Evolutionary conservation across 495 filamentous ascomycete genomes (phyloP).

Genomic region (Penicillium waksmanii): DNA sequence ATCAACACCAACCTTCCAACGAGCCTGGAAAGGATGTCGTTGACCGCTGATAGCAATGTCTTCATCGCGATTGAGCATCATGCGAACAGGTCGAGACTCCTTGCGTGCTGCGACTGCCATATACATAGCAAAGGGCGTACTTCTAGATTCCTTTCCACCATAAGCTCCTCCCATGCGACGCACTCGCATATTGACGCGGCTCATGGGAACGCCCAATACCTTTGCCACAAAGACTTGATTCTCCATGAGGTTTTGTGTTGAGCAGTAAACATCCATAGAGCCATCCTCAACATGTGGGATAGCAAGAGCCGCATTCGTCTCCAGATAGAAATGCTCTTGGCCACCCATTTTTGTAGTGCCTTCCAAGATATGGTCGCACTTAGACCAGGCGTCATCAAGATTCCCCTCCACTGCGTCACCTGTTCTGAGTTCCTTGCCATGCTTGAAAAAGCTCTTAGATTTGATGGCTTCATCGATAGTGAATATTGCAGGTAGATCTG

Average conservation of each 20-base stretch:
- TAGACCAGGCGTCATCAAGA: neutral
- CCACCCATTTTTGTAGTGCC: neutral
- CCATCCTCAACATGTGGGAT: slow-evolving; percentile 1
- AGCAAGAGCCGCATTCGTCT: slow-evolving; percentile 1
- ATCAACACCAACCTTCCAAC: slow-evolving; percentile 1
- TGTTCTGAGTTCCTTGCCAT: neutral
- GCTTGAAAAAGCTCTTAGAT: neutral
- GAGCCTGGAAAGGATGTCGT: neutral
- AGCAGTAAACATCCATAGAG: slow-evolving; percentile 1
- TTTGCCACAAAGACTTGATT: slow-evolving; percentile 1
- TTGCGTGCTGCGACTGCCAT: slow-evolving; percentile 4
- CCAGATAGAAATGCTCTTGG: slow-evolving; percentile 1
- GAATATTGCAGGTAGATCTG: neutral
- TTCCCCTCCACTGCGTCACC: neutral
- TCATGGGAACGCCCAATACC: neutral
- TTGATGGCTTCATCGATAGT: slow-evolving; percentile 1
- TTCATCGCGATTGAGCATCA: slow-evolving; percentile 5
- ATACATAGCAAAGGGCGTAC: neutral
- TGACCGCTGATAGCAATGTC: slow-evolving; percentile 4
- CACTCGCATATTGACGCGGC: slow-evolving; percentile 1
- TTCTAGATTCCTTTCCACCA: slow-evolving; percentile 1
- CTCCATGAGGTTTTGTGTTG: slow-evolving; percentile 1
- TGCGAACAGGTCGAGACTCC: slow-evolving; percentile 1
- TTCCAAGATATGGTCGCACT: neutral
- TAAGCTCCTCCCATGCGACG: slow-evolving; percentile 3